Evolutionary conservation across 2,329 filamentous ascomycete species (phyloP).

Genomic region (Sarocladium oryzae): DNA sequence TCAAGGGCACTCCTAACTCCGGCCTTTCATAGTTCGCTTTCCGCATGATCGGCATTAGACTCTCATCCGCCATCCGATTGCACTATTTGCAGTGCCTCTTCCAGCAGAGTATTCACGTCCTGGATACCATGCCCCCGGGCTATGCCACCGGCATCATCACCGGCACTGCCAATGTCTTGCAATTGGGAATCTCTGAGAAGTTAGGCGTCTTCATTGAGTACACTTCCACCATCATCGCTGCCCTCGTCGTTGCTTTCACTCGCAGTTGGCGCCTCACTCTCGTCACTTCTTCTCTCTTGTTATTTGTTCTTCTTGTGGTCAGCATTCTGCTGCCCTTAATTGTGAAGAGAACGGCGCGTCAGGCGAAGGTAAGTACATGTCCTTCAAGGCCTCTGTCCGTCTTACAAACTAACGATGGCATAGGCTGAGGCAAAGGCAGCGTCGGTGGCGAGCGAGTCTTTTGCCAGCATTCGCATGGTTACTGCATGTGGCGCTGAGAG

Average conservation of each 20-base stretch:
- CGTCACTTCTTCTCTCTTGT: constrained; percentile 48
- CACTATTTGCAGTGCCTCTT: constrained; percentile 60
- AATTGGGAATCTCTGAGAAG: constrained; percentile 59
- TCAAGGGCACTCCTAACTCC: background rate
- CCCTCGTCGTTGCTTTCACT: constrained; percentile 48
- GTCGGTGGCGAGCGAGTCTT: constrained; percentile 54
- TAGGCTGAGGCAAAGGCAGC: constrained; percentile 51
- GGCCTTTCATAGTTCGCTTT: constrained; percentile 41
- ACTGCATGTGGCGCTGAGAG: constrained; percentile 55
- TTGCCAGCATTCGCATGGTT: constrained; percentile 55
- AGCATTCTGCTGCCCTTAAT: constrained; percentile 47
- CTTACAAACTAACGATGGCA: background rate
- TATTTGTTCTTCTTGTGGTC: constrained; percentile 48
- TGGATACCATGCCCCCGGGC: constrained; percentile 59
- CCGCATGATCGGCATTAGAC: constrained; percentile 54
- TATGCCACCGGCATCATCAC: constrained; percentile 58
- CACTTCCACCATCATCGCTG: constrained; percentile 42
- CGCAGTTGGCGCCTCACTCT: constrained; percentile 55
- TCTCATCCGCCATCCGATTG: constrained; percentile 55
- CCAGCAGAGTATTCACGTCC: constrained; percentile 58
- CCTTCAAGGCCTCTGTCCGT: background rate
- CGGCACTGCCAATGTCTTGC: constrained; percentile 55
- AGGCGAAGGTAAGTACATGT: constrained; percentile 29
- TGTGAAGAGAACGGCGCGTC: constrained; percentile 41
- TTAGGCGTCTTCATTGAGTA: constrained; percentile 54